Percentiles rank a stretch among this genome's conserved stretches.
Conservation (phyloP, 2,329 filamentous ascomycete species). For the Corinectria fuckeliana region DNA sequence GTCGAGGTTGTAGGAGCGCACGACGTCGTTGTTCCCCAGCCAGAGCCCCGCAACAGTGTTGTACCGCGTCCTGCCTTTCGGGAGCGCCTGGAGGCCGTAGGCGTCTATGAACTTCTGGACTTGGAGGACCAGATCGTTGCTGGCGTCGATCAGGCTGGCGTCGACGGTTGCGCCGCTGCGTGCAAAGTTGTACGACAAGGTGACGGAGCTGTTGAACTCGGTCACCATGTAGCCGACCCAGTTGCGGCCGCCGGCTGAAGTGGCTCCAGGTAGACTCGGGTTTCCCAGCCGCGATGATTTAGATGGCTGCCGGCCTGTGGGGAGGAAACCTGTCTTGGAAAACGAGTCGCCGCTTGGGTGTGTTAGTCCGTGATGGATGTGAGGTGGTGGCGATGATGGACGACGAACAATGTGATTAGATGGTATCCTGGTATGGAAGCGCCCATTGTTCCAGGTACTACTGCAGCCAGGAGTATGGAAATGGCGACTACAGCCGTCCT, state of each 20-base stretch:
- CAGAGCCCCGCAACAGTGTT: neutral
- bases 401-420: neutral
- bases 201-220: neutral
- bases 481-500: neutral
- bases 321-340: neutral
- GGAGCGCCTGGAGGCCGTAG: neutral
- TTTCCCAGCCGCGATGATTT: neutral
- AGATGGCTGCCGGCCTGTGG: neutral
- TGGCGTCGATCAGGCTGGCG: neutral
- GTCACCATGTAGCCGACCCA: neutral
- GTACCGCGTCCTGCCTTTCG: neutral
- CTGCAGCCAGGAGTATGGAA: neutral
- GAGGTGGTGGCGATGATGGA: neutral
- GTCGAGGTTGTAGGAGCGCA: neutral
- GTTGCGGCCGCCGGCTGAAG: neutral
- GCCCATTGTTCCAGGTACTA: neutral
- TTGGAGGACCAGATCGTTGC: neutral
- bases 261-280: neutral
- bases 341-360: conserved; percentile 1
- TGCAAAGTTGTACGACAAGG: neutral
- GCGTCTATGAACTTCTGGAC: neutral
- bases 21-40: conserved; percentile 3
- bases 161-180: neutral
- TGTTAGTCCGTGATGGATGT: neutral
- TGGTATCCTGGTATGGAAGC: conserved; percentile 24